phyloP scores from a whole-genome alignment of 2,329 filamentous ascomycete species.

The Chaetomium strumarium region DNA sequence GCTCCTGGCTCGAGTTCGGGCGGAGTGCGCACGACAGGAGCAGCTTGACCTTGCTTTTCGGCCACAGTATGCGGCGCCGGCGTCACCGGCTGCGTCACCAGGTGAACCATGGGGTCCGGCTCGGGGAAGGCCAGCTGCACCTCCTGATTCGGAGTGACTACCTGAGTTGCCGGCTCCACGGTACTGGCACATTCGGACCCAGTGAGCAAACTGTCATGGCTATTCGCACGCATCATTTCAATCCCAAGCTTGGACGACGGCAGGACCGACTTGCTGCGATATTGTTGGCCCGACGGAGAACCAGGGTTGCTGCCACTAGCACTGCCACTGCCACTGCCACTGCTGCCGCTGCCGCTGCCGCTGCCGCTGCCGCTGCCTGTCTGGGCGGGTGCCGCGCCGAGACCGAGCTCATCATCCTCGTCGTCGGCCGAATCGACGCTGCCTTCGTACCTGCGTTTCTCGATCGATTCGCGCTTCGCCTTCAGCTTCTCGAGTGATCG shows the following conservation, averaged over 20 bases:
- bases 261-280: conserved; percentile 50
- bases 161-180: conserved; percentile 45
- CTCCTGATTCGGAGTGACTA: conserved; percentile 45
- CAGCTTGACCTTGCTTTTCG: conserved; percentile 9
- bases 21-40: conserved; percentile 26
- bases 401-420: conserved; percentile 84
- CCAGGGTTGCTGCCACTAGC: conserved; percentile 15
- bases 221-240: conserved; percentile 97
- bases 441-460: conserved; percentile 66
- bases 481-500: conserved; percentile 69
- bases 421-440: conserved; percentile 84
- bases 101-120: not conserved
- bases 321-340: no score
- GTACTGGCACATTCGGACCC: conserved; percentile 40
- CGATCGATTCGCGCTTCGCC: conserved; percentile 67
- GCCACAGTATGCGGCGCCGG: not conserved
- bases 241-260: conserved; percentile 86
- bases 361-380: conserved; percentile 24
- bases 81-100: not conserved
- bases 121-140: conserved; percentile 27
- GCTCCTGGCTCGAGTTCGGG: conserved; percentile 14
- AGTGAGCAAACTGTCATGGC: conserved; percentile 68
- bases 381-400: conserved; percentile 29
- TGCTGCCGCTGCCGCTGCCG: conserved; percentile 15
- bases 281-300: conserved; percentile 34